phyloP scores from a whole-genome alignment of 2,329 filamentous ascomycete species.

The Coleophoma cylindrospora region DNA sequence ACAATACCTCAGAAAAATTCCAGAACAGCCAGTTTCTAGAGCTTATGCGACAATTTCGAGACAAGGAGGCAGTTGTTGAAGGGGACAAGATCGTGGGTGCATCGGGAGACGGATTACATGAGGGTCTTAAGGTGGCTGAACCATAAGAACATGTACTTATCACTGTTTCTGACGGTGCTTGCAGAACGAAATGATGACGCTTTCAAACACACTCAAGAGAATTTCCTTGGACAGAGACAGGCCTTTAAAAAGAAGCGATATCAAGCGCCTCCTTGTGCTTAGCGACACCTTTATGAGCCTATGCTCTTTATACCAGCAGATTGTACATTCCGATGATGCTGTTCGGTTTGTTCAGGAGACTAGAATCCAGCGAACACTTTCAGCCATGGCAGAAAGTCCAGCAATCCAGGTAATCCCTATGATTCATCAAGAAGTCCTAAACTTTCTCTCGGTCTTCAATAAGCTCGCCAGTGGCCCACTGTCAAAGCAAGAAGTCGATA shows the following conservation, averaged over 20 bases:
- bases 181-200: constrained; percentile 4
- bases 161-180: constrained; percentile 3
- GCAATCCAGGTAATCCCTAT: neutral
- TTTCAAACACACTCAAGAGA: neutral
- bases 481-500: neutral
- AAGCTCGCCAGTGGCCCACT: neutral
- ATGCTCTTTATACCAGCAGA: neutral
- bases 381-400: neutral
- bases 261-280: neutral
- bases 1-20: constrained; percentile 70
- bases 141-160: constrained; percentile 5
- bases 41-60: constrained; percentile 71
- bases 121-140: constrained; percentile 6
- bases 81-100: constrained; percentile 57
- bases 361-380: neutral
- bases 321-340: neutral
- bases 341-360: neutral
- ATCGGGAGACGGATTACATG: neutral
- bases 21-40: constrained; percentile 71
- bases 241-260: neutral
- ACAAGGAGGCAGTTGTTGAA: constrained; percentile 67
- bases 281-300: neutral
- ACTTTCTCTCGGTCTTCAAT: neutral
- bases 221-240: constrained; percentile 2
- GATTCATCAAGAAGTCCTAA: neutral